Base-by-base conservation (phyloP, 805 yeast species). In the Clavispora carvajalis region DNA sequence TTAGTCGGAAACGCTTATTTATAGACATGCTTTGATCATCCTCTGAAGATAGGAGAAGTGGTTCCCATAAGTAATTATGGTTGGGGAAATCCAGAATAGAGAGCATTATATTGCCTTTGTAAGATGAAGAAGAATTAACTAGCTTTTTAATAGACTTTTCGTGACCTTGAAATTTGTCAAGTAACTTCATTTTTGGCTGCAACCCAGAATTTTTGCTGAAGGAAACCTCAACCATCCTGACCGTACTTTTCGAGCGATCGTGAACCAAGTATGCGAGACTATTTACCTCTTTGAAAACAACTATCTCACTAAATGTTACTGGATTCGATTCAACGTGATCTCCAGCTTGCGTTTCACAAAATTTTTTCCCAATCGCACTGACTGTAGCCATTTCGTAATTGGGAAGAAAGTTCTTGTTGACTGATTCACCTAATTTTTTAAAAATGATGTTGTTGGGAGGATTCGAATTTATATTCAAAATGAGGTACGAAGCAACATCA, bases 81-180 rank as follows among this genome's bases (percentile, higher is more conserved):
- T 54, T 51, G 2, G 68, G 59, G 40, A 65, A 69, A 39, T 62
- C 61, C 61, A 64, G 67, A 17, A 63, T 54, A 10, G 73, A 68
- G 11, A 69, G 49, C 29, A 68, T 40, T 2, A 67, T 45, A 34
- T 63, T 58, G 18, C 54, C 55, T 12, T 50, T 51, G 9, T 47
- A 44, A 22, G 58, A 48, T 2, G 66, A 56, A 21, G 78, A 65
- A 1, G 95, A 83, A 51, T 89, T 77, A 13, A 77, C 65, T 3
- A 90, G 59, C 36, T 70, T 73, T 48, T 76, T 78, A 17, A 90
- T 80, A 0, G 96, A 85, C 55, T 89, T 89, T 40, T 79, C 75
- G 55, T 89, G 96, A 1, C 98, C 98, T 1, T 95, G 87, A 40
- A 82, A 76, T 49, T 83, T 80, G 46, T 80, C 53, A 3, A 53